phyloP scores from a whole-genome alignment of 768 basidiomycete species.

The Lentinula sp. region DNA sequence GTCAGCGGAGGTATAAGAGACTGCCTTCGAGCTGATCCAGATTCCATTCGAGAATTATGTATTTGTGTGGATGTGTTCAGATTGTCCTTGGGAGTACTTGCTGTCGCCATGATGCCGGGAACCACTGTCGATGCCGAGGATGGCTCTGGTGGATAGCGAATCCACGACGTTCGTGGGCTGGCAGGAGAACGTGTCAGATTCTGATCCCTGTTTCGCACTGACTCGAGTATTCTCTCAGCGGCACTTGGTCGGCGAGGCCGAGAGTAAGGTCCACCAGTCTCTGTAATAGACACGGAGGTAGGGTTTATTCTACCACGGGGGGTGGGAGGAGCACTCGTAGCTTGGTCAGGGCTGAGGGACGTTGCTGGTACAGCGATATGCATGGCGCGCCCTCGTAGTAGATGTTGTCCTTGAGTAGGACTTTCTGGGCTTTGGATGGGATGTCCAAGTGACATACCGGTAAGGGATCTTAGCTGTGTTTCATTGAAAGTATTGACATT shows the following conservation, averaged over 20 bases:
- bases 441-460: not conserved
- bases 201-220: conserved; percentile 22
- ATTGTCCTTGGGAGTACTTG: conserved; percentile 9
- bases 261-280: not conserved
- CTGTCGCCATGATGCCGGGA: conserved; percentile 8
- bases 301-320: conserved; percentile 9
- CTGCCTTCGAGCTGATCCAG: conserved; percentile 23
- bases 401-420: conserved; percentile 7
- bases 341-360: conserved; percentile 17
- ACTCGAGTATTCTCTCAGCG: conserved; percentile 62
- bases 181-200: conserved; percentile 39
- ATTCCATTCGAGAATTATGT: not conserved
- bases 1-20: conserved; percentile 27
- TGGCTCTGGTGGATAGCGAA: conserved; percentile 36
- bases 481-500: conserved; percentile 11
- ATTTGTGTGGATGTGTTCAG: not conserved
- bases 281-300: not conserved
- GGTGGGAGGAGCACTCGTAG: conserved; percentile 9
- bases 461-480: conserved; percentile 32
- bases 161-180: conserved; percentile 41
- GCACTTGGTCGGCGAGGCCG: conserved; percentile 52
- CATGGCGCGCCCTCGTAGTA: conserved; percentile 20
- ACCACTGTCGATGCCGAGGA: conserved; percentile 25
- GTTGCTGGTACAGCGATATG: conserved; percentile 19
- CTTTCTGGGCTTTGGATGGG: conserved; percentile 5